Evolutionary conservation across 2,329 filamentous ascomycete species (phyloP), one percentile per base, ranked within the genome.

Genomic region (Aureobasidium uvarum): DNA sequence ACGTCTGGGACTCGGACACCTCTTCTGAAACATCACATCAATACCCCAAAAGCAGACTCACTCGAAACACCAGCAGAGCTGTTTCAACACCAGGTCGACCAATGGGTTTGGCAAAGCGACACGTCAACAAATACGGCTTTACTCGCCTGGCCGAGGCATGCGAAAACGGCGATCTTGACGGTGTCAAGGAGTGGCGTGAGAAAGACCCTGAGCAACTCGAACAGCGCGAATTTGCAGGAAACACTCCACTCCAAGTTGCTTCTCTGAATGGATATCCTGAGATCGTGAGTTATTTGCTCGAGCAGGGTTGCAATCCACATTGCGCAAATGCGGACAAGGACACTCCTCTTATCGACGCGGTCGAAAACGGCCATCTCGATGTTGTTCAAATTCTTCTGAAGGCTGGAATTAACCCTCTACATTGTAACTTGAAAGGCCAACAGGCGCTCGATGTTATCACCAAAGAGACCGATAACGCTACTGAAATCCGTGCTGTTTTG

Each of bases 231-330:
- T 96, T 96, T 74, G 95, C 95, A 16, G 91, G 92, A n/a, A 98
- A 98, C 72, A 96, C 94, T 0, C 95, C 95, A 28, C 81, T 99
- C 39, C 95, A 99, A 76, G 95, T 96, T 69, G 94, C 95, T 39
- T 88, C 93, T 38, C 83, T 99, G 66, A 89, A 95, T 73, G 95
- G 95, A 7, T 90, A 89, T 75, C 88, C 88, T 38, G 86, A 95
- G 64, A 93, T 98, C 65, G 95, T 98, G 45, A 88, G 90, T 74
- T 89, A 96, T 62, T 80, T 99, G 45, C 87, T 99, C 68, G 86
- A 91, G 10, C 88, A 91, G 68, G 91, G 91, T 39, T 96, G 93
- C 77, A 89, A 91, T 64, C 84, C 95, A 52, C 90, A 97, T 72
- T 94, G 84, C 58, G 88, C 91, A 71, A 87, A 87, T 66, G 85